Evolutionary conservation across 1,284 basidiomycete species (phyloP).

Genomic region (Pseudozyma hubeiensis): DNA sequence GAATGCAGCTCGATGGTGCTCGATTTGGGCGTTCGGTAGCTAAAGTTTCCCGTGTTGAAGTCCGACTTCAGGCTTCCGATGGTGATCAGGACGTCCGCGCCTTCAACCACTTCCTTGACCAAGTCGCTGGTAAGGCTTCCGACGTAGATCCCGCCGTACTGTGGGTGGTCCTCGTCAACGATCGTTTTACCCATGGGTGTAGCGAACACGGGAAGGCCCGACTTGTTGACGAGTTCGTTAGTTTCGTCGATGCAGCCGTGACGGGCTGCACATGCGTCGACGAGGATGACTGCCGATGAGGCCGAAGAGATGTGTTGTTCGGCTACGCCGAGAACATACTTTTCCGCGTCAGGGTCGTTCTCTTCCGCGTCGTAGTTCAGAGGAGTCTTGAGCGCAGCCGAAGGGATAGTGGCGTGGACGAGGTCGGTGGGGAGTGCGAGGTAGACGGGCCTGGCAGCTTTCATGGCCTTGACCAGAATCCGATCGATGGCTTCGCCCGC

Average conservation of each 20-base stretch:
- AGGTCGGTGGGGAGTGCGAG: slow-evolving; percentile 88
- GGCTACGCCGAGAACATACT: slow-evolving; percentile 76
- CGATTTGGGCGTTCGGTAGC: slow-evolving; percentile 40
- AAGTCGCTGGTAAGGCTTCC: slow-evolving; percentile 69
- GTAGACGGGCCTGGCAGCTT: slow-evolving; percentile 83
- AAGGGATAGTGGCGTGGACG: slow-evolving; percentile 78
- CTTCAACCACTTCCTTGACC: slow-evolving; percentile 82
- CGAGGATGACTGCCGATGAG: slow-evolving; percentile 80
- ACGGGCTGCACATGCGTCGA: slow-evolving; percentile 87
- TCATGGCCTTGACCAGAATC: slow-evolving; percentile 80
- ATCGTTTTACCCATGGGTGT: slow-evolving; percentile 91
- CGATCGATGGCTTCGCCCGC: slow-evolving; percentile 79
- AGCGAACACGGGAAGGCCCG: slow-evolving; percentile 71
- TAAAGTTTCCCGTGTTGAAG: slow-evolving; percentile 86
- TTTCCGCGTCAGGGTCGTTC: slow-evolving; percentile 76
- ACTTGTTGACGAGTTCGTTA: slow-evolving; percentile 77
- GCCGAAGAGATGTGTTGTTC: slow-evolving; percentile 74
- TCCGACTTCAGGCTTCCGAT: slow-evolving; percentile 85
- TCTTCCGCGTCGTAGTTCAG: slow-evolving; percentile 29
- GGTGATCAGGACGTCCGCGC: slow-evolving; percentile 83
- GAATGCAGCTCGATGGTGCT: slow-evolving; percentile 80
- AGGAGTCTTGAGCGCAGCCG: slow-evolving; percentile 76
- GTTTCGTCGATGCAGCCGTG: slow-evolving; percentile 80
- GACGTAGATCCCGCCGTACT: slow-evolving; percentile 85
- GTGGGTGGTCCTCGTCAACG: slow-evolving; percentile 80